Percentiles rank a stretch among this genome's conserved stretches.
Conservation (phyloP, 2,329 filamentous ascomycete genomes). For the Colletotrichum endophyticum region DNA sequence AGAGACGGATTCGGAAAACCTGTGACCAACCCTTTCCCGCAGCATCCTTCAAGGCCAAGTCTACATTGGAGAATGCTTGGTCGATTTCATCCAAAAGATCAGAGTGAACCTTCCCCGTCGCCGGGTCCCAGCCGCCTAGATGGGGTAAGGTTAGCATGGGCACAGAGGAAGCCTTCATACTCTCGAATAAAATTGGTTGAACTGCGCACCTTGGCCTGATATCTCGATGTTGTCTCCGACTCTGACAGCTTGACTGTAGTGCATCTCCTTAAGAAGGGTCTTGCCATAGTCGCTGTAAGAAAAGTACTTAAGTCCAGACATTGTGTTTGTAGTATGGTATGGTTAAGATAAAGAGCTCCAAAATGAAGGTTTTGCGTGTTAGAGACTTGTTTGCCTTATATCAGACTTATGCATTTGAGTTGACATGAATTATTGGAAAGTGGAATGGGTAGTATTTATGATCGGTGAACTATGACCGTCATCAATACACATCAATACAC, state of each 20-base stretch:
- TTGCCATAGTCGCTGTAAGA: conserved; percentile 42
- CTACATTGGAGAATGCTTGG: conserved; percentile 53
- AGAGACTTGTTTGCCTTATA: not conserved
- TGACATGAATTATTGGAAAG: not conserved
- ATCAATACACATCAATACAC: not conserved
- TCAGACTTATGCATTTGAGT: not conserved
- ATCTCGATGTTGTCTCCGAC: conserved; percentile 43
- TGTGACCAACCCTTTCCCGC: conserved; percentile 53
- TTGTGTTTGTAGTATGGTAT: conserved; percentile 3
- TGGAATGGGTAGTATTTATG: not conserved
- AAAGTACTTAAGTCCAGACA: conserved; percentile 42
- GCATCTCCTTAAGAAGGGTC: conserved; percentile 29
- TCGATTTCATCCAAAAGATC: conserved; percentile 41
- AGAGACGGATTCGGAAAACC: conserved; percentile 45
- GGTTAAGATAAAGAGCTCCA: not conserved
- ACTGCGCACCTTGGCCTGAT: conserved; percentile 35
- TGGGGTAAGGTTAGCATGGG: not conserved
- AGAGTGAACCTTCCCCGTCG: conserved; percentile 23
- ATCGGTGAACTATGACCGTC: not conserved
- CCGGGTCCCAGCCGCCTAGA: conserved; percentile 10
- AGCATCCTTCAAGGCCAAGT: conserved; percentile 44
- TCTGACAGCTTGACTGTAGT: conserved; percentile 44
- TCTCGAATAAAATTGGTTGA: not conserved
- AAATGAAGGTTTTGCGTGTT: fast-evolving
- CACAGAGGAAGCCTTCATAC: not conserved